These are phyloP conservation scores for Suillus discolor DNA, from an alignment of 768 basidiomycete species.

Conservation along the genomic window DNA sequence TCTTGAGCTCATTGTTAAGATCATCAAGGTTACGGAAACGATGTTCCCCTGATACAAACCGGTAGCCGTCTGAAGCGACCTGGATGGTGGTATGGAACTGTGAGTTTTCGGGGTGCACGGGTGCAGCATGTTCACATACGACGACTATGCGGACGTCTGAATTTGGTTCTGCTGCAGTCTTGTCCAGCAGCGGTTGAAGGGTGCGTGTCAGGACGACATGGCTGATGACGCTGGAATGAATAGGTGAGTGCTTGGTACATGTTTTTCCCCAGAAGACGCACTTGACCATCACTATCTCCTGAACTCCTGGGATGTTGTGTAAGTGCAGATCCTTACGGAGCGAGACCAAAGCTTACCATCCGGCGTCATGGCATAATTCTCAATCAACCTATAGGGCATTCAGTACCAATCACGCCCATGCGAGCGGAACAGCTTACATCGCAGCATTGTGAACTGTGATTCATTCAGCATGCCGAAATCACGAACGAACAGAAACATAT, in stretches of 20 bases:
- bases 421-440: constrained; percentile 35
- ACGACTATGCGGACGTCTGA: constrained; percentile 66
- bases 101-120: background rate
- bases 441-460: constrained; percentile 58
- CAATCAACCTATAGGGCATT: constrained; percentile 21
- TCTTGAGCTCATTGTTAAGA: constrained; percentile 39
- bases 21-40: constrained; percentile 36
- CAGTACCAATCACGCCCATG: background rate
- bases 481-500: background rate
- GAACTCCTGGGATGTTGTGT: constrained; percentile 34
- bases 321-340: background rate
- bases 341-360: constrained; percentile 25
- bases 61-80: constrained; percentile 37
- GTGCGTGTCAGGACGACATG: constrained; percentile 57
- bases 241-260: background rate
- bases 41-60: constrained; percentile 18
- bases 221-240: constrained; percentile 45
- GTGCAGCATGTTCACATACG: constrained; percentile 36
- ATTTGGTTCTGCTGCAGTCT: constrained; percentile 47
- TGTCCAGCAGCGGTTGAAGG: constrained; percentile 52
- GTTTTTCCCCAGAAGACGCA: constrained; percentile 19
- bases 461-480: constrained; percentile 4
- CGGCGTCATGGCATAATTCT: constrained; percentile 20
- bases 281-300: constrained; percentile 48
- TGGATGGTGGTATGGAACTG: constrained; percentile 14